phyloP scores from a whole-genome alignment of 345 rosid species.

The Trapa incisa region DNA sequence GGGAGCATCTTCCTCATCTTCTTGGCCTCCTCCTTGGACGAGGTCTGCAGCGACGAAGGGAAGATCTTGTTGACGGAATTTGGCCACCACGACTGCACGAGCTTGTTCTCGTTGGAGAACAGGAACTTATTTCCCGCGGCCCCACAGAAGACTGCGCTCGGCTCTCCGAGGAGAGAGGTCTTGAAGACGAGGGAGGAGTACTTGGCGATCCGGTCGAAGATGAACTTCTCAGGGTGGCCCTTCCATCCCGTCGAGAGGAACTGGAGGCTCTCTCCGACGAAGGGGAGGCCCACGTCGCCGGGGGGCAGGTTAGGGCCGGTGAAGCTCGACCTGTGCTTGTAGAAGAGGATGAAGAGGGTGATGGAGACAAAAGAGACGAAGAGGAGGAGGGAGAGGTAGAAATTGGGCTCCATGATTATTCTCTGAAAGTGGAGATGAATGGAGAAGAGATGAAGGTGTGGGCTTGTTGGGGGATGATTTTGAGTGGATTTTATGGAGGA shows the following conservation, averaged over 20 bases:
- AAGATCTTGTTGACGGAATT: slow-evolving; percentile 13
- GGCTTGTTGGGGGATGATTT: background rate
- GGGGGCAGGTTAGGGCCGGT: slow-evolving; percentile 12
- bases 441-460: background rate
- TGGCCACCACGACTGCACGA: slow-evolving; percentile 15
- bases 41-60: slow-evolving; percentile 13
- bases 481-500: background rate
- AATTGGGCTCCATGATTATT: slow-evolving; percentile 1
- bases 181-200: slow-evolving; percentile 16
- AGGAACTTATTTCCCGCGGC: slow-evolving; percentile 15
- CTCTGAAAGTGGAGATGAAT: background rate
- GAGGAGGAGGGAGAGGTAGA: slow-evolving; percentile 15
- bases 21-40: slow-evolving; percentile 14
- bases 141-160: slow-evolving; percentile 9
- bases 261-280: slow-evolving; percentile 12
- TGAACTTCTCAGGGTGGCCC: slow-evolving; percentile 18
- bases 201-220: slow-evolving; percentile 13
- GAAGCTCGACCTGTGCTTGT: slow-evolving; percentile 12
- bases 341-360: slow-evolving; percentile 11
- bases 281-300: slow-evolving; percentile 12
- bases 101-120: slow-evolving; percentile 17
- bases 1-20: slow-evolving; percentile 18
- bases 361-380: slow-evolving; percentile 12
- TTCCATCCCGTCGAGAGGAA: slow-evolving; percentile 15
- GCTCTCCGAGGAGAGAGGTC: slow-evolving; percentile 15